Conservation (phyloP, 768 basidiomycete species). For the Boletales sp. region DNA sequence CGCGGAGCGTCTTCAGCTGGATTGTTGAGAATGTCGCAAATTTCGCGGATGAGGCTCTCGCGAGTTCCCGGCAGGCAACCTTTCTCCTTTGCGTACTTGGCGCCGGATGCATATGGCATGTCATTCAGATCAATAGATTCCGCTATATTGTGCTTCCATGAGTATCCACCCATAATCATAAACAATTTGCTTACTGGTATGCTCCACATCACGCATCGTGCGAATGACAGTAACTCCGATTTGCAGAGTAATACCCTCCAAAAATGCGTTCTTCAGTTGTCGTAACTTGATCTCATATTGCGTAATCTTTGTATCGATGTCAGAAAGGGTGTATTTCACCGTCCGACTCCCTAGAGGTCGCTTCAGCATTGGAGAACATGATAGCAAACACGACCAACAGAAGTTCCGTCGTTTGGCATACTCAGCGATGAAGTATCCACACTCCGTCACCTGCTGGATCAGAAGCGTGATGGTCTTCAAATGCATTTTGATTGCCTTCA, state of each 20-base stretch:
- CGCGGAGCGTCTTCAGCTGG: slow-evolving; percentile 11
- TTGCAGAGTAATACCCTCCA: slow-evolving; percentile 13
- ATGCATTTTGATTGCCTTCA: slow-evolving; percentile 11
- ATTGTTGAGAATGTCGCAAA: slow-evolving; percentile 15
- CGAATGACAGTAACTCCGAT: slow-evolving; percentile 18
- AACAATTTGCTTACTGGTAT: slow-evolving; percentile 1
- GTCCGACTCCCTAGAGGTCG: slow-evolving; percentile 10
- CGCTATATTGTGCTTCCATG: neutral
- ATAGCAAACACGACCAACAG: slow-evolving; percentile 6
- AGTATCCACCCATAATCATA: neutral
- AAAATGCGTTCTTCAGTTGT: slow-evolving; percentile 15
- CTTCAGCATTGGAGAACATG: neutral
- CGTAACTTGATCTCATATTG: slow-evolving; percentile 17
- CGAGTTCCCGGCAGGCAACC: slow-evolving; percentile 19
- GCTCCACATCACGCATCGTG: slow-evolving; percentile 14
- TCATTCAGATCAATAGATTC: slow-evolving; percentile 16
- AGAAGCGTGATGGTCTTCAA: slow-evolving; percentile 3
- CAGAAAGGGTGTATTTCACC: slow-evolving; percentile 14
- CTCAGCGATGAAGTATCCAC: slow-evolving; percentile 22
- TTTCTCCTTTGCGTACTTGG: slow-evolving; percentile 21
- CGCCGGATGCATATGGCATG: slow-evolving; percentile 21
- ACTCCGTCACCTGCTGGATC: slow-evolving; percentile 21
- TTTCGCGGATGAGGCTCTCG: slow-evolving; percentile 12
- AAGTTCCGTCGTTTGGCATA: slow-evolving; percentile 16
- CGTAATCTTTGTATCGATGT: slow-evolving; percentile 16